Evolutionary conservation across 129 eudicot genomes (phyloP).

Genomic region (Pulicaria dysenterica): DNA sequence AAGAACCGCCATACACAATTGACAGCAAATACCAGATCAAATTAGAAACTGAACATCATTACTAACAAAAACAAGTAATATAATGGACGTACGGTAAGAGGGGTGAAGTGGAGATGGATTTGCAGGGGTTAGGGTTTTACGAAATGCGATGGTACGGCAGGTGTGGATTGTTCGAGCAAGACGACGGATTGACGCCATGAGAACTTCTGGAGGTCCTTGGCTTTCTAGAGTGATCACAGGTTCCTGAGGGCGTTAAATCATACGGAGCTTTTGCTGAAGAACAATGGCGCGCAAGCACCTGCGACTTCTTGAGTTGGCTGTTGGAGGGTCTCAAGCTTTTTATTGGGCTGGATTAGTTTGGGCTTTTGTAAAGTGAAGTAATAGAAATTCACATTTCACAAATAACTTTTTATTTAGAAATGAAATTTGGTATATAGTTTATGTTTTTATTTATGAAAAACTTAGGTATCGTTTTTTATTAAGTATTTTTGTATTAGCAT

Average conservation of each 20-base stretch:
- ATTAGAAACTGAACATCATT: background rate
- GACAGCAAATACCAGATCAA: background rate
- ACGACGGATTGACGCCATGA: conserved; percentile 60
- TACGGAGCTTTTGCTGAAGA: background rate
- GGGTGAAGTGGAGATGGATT: conserved; percentile 26
- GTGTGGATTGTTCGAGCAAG: conserved; percentile 40
- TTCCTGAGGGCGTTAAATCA: background rate
- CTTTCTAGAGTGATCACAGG: background rate
- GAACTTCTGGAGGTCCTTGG: background rate
- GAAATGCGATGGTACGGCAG: conserved; percentile 43
- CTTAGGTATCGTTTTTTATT: no score
- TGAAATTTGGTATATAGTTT: no score
- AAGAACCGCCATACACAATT: background rate
- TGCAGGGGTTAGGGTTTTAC: conserved; percentile 61
- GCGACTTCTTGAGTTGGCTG: background rate
- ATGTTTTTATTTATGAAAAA: no score
- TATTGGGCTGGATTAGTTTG: background rate
- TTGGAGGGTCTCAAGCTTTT: background rate
- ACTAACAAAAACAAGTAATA: background rate
- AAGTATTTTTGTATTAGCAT: no score
- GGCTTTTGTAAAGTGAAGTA: background rate
- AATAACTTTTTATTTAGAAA: no score
- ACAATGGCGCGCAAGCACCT: conserved; percentile 24
- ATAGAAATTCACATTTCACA: no score
- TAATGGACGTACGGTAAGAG: conserved; percentile 39